Conservation (phyloP, 2,329 filamentous ascomycete genomes). For the Leptodontidium sp. region DNA sequence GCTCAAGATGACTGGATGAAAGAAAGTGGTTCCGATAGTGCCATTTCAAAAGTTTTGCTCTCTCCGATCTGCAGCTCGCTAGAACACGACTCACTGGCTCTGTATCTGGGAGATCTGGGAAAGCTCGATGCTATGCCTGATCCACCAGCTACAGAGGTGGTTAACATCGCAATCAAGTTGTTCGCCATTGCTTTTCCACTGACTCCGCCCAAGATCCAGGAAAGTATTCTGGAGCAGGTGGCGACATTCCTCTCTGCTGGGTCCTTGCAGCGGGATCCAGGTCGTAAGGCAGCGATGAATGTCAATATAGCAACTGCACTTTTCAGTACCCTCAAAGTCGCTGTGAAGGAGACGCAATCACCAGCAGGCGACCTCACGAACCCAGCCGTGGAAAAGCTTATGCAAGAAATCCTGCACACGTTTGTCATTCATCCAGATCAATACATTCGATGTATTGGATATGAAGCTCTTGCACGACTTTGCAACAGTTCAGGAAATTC, state of each 20-base stretch:
- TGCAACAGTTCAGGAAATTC: conserved; percentile 81
- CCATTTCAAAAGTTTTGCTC: conserved; percentile 67
- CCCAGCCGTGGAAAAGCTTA: conserved; percentile 79
- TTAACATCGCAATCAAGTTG: conserved; percentile 91
- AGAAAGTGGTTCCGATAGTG: conserved; percentile 67
- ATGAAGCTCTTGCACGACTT: conserved; percentile 83
- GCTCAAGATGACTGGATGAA: conserved; percentile 58
- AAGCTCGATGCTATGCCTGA: conserved; percentile 64
- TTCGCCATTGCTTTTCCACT: conserved; percentile 92
- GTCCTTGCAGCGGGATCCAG: conserved; percentile 82
- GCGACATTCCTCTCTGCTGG: conserved; percentile 86
- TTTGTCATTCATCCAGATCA: conserved; percentile 87
- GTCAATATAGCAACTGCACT: conserved; percentile 89
- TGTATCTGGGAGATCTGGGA: conserved; percentile 70
- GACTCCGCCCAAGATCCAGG: conserved; percentile 90
- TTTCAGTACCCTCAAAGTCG: conserved; percentile 81
- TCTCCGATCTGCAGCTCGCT: conserved; percentile 83
- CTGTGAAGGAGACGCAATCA: conserved; percentile 80
- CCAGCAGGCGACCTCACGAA: conserved; percentile 77
- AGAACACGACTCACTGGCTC: conserved; percentile 86
- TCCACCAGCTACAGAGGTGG: conserved; percentile 89
- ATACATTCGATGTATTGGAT: conserved; percentile 84
- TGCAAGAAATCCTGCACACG: conserved; percentile 76
- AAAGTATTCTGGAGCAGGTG: conserved; percentile 94
- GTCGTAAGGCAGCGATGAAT: conserved; percentile 87